Evolutionary conservation across 2,329 filamentous ascomycete genomes (phyloP).

Genomic region (Fusarium floridanum): DNA sequence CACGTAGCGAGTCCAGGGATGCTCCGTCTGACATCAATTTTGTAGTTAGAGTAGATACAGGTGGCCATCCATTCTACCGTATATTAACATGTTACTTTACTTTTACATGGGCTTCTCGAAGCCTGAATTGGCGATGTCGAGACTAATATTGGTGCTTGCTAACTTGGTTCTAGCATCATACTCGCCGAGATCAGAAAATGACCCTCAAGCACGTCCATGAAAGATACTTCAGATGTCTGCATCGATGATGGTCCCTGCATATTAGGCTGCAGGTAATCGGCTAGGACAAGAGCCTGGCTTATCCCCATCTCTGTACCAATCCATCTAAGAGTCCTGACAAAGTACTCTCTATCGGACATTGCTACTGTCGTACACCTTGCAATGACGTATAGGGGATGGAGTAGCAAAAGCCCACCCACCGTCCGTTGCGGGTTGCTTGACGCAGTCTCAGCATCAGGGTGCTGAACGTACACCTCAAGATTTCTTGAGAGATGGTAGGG

Average conservation of each 20-base stretch:
- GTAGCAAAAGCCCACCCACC: background rate
- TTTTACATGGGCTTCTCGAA: background rate
- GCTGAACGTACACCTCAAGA: background rate
- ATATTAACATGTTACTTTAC: background rate
- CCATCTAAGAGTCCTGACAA: background rate
- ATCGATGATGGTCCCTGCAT: background rate
- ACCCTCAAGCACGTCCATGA: background rate
- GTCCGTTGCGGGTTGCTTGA: background rate
- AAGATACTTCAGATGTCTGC: background rate
- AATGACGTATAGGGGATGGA: background rate
- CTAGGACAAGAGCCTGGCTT: background rate
- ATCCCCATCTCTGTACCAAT: conserved; percentile 1
- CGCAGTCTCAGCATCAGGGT: background rate
- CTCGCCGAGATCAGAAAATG: background rate
- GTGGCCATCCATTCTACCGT: background rate
- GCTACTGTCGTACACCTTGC: background rate
- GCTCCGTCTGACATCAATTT: background rate
- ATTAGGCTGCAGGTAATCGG: background rate
- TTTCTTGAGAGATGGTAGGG: background rate
- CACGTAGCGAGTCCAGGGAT: background rate
- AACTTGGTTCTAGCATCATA: conserved; percentile 1
- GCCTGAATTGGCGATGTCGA: background rate
- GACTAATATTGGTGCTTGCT: background rate
- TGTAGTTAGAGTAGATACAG: background rate
- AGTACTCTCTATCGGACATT: background rate